These are phyloP conservation scores for Triadica sebifera DNA, from an alignment of 345 rosid species.

Conservation along the genomic window DNA sequence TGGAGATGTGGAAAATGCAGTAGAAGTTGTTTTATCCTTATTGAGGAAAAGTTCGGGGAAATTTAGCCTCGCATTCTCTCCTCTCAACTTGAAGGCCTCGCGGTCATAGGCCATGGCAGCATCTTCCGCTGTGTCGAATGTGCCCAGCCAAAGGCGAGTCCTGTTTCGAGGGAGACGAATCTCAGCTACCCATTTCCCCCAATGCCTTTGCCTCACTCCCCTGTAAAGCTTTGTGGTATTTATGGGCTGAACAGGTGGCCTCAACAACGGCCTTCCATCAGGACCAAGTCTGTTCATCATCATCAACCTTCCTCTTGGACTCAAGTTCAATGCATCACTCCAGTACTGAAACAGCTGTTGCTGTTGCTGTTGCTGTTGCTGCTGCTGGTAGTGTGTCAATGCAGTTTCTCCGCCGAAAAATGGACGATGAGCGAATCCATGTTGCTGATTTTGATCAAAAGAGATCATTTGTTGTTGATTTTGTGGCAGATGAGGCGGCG, in stretches of 20 bases:
- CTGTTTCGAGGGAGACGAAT: slow-evolving; percentile 89
- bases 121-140: slow-evolving; percentile 88
- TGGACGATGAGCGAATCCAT: slow-evolving; percentile 28
- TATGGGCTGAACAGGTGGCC: slow-evolving; percentile 64
- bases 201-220: slow-evolving; percentile 92
- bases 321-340: slow-evolving; percentile 56
- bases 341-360: slow-evolving; percentile 62
- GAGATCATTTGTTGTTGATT: slow-evolving; percentile 68
- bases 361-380: too few relatives aligned
- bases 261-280: slow-evolving; percentile 49
- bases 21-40: slow-evolving; percentile 42
- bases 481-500: slow-evolving; percentile 29
- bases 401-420: slow-evolving; percentile 32
- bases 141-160: slow-evolving; percentile 94
- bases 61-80: slow-evolving; percentile 82
- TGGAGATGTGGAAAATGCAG: slow-evolving; percentile 3
- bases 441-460: slow-evolving; percentile 51
- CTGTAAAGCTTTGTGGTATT: slow-evolving; percentile 78
- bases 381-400: slow-evolving; percentile 33
- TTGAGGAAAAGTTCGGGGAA: slow-evolving; percentile 78
- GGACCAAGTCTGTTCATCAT: slow-evolving; percentile 70
- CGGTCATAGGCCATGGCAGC: slow-evolving; percentile 94
- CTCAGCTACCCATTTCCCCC: slow-evolving; percentile 99
- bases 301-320: slow-evolving; percentile 78
- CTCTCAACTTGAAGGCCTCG: slow-evolving; percentile 81